Evolutionary conservation across 2,329 filamentous ascomycete genomes (phyloP).

Genomic region (Helminthosporium solani): DNA sequence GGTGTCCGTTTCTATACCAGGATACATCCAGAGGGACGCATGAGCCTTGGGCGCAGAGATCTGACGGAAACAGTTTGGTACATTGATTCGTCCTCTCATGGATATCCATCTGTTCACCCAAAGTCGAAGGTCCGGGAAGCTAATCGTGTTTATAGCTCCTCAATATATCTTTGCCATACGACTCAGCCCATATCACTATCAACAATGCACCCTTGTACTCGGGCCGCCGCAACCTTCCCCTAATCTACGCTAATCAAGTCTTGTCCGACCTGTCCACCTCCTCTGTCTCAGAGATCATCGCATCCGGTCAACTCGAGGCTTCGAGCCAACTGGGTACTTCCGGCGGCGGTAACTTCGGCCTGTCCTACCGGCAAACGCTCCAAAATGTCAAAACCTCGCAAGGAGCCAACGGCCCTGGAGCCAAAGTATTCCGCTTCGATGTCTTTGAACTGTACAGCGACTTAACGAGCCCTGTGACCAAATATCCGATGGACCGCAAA

Average conservation of each 20-base stretch:
- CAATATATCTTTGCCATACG: constrained; percentile 34
- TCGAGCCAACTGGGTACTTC: constrained; percentile 13
- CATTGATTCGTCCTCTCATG: too few species aligned
- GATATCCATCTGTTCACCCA: too few species aligned
- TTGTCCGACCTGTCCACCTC: constrained; percentile 19
- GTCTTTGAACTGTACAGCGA: constrained; percentile 26
- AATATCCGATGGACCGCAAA: constrained; percentile 15
- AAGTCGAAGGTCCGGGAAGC: too few species aligned
- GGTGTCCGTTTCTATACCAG: constrained; percentile 36
- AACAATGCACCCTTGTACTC: constrained; percentile 28
- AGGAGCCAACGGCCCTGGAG: constrained; percentile 11
- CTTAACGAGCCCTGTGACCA: constrained; percentile 12
- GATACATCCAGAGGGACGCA: constrained; percentile 27
- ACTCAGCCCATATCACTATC: constrained; percentile 23
- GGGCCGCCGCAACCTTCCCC: constrained; percentile 18
- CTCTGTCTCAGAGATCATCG: constrained; percentile 17
- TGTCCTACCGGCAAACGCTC: constrained; percentile 32
- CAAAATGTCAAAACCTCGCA: constrained; percentile 13
- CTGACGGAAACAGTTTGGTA: constrained; percentile 33
- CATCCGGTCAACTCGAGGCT: constrained; percentile 24
- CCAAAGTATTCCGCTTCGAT: constrained; percentile 33
- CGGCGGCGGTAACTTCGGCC: constrained; percentile 27
- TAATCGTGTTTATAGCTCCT: constrained; percentile 19
- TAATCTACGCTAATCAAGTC: constrained; percentile 34
- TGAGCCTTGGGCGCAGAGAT: constrained; percentile 25